Conservation (phyloP, 2,329 filamentous ascomycete species). For the Ceratocystis harringtonii region DNA sequence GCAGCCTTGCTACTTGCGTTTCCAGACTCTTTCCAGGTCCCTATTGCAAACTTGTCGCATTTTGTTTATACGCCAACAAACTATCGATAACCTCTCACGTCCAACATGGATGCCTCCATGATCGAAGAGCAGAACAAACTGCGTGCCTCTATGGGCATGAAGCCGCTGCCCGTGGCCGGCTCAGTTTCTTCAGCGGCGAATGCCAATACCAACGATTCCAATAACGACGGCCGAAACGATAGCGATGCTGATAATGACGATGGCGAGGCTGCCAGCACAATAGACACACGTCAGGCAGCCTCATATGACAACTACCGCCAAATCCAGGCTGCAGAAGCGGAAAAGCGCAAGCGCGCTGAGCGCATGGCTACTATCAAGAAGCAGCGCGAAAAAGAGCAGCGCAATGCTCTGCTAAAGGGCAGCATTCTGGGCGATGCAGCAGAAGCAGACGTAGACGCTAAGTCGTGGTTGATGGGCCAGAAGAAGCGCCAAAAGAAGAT, state of each 20-base stretch:
- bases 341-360: conserved; percentile 65
- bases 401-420: conserved; percentile 61
- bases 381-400: conserved; percentile 69
- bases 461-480: conserved; percentile 71
- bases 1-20: neutral
- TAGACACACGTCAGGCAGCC: conserved; percentile 64
- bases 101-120: conserved; percentile 49
- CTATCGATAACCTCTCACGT: neutral
- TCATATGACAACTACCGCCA: conserved; percentile 59
- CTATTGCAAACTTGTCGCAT: conserved; percentile 7
- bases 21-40: neutral
- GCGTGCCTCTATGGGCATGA: conserved; percentile 74
- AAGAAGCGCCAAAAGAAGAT: conserved; percentile 94
- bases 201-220: conserved; percentile 19
- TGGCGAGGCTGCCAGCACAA: conserved; percentile 62
- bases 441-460: conserved; percentile 62
- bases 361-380: conserved; percentile 73
- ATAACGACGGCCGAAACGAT: conserved; percentile 35
- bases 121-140: conserved; percentile 93
- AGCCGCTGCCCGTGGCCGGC: conserved; percentile 73
- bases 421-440: conserved; percentile 64
- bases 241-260: conserved; percentile 37
- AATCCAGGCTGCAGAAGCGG: conserved; percentile 52
- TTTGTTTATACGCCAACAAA: neutral
- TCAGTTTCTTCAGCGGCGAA: conserved; percentile 26